Evolutionary conservation across 2,329 filamentous ascomycete genomes (phyloP), one percentile per base, ranked within the genome.

Genomic region (Trichoderma semiorbis): DNA sequence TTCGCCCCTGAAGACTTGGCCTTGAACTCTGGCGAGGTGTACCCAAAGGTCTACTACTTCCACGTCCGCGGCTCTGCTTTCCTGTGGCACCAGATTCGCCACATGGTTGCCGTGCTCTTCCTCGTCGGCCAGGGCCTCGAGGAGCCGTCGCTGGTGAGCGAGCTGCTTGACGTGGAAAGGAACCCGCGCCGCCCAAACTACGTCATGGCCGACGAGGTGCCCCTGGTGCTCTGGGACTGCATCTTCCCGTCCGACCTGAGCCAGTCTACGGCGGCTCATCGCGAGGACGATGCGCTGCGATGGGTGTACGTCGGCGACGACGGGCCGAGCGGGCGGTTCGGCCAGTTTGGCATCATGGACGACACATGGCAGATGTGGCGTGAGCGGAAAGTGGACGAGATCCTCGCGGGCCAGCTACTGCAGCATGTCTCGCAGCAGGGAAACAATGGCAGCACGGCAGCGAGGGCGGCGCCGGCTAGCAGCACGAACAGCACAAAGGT

Each of bases 1-100:
- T 82, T 76, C 80, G 83, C 69, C 47, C 78, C 71, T 69, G 73
- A 76, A 24, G 74, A 39, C 71, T 39, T 73, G 30, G 47, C 68
- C 21, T 72, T 66, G 30, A 6, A n/a, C 7, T 72, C 72, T 5
- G 73, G 47, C 10, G 76, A 71, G 0, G 73, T 72, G 7, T 78
- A 81, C 69, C 87, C 90, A 7, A 93, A 93, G 78, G 88, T 98
- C 16, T 98, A 97, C 83, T 91, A 92, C 73, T 97, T 99, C 81
- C 91, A 92, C 72, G 90, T 99, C 53, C 90, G 95, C 75, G 96
- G 96, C 24, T 94, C 92, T 8, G 96, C 95, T 2, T 99, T 99
- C 81, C 84, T 99, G 61, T 99, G 96, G 96, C 96, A 99, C 83
- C 96, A 99, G 83, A 97, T 99, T 75, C 91, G 96, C 28, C 93